Conservation (phyloP, 2,329 filamentous ascomycete species). For the Coniochaeta sp. region DNA sequence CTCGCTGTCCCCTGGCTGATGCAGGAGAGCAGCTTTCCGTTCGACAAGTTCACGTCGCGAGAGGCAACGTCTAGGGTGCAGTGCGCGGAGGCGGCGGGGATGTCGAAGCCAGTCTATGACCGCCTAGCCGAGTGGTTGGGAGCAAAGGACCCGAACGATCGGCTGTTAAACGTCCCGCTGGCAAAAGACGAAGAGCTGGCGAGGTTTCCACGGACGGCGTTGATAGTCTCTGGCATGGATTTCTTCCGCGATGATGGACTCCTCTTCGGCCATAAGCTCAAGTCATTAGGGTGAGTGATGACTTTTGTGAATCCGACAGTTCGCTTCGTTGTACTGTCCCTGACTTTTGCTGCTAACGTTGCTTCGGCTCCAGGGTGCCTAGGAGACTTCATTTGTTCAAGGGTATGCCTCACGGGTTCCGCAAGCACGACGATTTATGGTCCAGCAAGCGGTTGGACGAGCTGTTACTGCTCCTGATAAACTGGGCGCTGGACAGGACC, state of each 20-base stretch:
- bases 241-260: neutral
- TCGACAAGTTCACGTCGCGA: neutral
- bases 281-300: neutral
- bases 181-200: neutral
- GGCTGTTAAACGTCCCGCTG: slow-evolving; percentile 1
- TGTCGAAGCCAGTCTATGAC: neutral
- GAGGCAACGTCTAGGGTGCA: neutral
- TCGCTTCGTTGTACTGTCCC: too few species aligned
- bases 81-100: neutral
- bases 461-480: neutral
- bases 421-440: neutral
- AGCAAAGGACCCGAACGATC: neutral
- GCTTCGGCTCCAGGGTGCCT: neutral
- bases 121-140: neutral
- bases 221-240: neutral
- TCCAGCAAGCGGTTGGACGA: neutral
- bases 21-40: neutral
- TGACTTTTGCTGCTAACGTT: neutral
- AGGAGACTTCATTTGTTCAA: neutral
- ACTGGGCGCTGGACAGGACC: neutral
- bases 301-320: too few species aligned
- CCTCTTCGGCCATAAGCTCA: neutral
- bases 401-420: neutral
- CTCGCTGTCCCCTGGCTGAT: neutral
- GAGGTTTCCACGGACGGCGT: neutral